Percentiles rank a stretch among this genome's conserved stretches.
These are phyloP conservation scores for Calycina herbarum DNA, from an alignment of 2,329 filamentous ascomycete genomes.

Conservation along the genomic window DNA sequence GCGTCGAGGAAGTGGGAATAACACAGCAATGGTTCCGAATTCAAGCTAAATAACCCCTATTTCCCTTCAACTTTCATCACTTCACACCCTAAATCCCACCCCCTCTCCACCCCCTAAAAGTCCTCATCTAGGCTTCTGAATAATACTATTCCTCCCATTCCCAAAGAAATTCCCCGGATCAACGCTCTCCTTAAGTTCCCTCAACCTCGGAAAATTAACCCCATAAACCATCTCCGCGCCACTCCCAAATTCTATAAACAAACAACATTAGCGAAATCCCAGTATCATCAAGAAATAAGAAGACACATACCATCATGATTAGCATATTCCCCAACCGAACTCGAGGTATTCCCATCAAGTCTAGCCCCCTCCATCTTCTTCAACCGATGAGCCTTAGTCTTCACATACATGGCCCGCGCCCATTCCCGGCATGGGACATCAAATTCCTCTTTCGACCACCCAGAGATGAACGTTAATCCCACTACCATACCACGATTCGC, in stretches of 20 bases:
- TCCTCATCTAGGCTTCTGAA: not conserved
- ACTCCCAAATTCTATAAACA: conserved; percentile 18
- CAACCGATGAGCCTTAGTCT: conserved; percentile 16
- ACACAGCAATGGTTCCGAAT: not conserved
- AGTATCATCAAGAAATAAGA: not conserved
- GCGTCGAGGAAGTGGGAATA: not conserved
- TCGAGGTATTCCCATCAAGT: conserved; percentile 14
- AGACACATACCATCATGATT: conserved; percentile 29
- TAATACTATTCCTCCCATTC: conserved; percentile 23
- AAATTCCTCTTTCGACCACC: conserved; percentile 31
- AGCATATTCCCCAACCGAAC: conserved; percentile 26
- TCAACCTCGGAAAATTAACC: conserved; percentile 43
- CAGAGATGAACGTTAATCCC: conserved; percentile 31
- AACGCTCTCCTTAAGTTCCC: conserved; percentile 46
- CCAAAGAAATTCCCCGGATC: conserved; percentile 49
- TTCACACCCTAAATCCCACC: too few species aligned
- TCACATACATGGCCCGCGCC: conserved; percentile 21
- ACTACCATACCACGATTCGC: conserved; percentile 34
- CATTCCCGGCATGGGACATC: conserved; percentile 25
- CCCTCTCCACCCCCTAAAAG: too few species aligned
- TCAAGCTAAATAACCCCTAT: not conserved
- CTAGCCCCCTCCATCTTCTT: conserved; percentile 3
- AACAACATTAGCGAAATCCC: conserved; percentile 6
- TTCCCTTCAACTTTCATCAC: not conserved
- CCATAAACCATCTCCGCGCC: conserved; percentile 41